Percentiles rank a stretch among this genome's conserved stretches.
Evolutionary conservation across 306 rosid genomes (phyloP).

Genomic region (Corylus heterophylla): DNA sequence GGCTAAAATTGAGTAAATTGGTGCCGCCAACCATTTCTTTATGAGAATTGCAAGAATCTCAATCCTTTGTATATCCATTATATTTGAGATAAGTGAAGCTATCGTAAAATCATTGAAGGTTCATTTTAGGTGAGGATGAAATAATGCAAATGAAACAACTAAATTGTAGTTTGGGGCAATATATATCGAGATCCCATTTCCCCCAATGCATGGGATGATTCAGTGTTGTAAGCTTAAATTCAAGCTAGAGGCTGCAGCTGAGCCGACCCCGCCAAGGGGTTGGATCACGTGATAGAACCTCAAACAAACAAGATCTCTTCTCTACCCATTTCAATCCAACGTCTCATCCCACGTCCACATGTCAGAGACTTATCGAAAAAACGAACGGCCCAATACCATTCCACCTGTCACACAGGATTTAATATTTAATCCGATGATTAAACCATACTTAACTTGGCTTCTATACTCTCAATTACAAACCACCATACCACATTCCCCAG

Average conservation of each 20-base stretch:
- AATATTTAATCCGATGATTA: neutral
- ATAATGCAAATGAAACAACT: no score
- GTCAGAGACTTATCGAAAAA: constrained; percentile 18
- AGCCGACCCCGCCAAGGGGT: constrained; percentile 2
- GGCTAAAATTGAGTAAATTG: no score
- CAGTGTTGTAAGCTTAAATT: neutral
- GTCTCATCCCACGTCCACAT: constrained; percentile 7
- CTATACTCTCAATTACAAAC: neutral
- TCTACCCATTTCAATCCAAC: neutral
- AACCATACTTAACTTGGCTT: neutral
- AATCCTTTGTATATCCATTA: no score
- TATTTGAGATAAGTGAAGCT: no score
- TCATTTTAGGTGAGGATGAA: no score
- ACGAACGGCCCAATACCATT: constrained; percentile 19
- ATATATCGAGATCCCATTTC: no score
- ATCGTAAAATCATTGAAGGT: no score
- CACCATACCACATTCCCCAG: neutral
- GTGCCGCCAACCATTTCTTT: no score
- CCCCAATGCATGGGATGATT: no score
- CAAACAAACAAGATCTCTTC: neutral
- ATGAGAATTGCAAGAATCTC: no score
- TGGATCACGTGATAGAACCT: neutral
- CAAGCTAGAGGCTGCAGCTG: neutral
- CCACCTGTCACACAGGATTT: constrained; percentile 16
- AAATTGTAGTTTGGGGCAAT: no score